Percentiles rank a stretch among this genome's conserved stretches.
Evolutionary conservation across 257 asterid species (phyloP).

Genomic region (Paraleonurus japonicus): DNA sequence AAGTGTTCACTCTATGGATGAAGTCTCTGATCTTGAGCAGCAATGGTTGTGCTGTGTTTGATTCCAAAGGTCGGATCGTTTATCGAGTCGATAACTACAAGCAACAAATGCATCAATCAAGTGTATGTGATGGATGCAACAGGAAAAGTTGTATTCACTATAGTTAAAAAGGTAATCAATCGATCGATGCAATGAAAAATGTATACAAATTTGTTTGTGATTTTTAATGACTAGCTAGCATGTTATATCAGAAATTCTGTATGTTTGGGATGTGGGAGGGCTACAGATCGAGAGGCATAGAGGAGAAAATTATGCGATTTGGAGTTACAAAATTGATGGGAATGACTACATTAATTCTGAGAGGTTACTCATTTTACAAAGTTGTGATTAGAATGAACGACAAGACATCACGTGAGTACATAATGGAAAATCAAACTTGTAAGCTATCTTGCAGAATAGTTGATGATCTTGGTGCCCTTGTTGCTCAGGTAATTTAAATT

Average conservation of each 20-base stretch:
- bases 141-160: constrained; percentile 34
- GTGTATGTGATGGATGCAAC: constrained; percentile 38
- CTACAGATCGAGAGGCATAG: constrained; percentile 13
- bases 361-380: constrained; percentile 30
- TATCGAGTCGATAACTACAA: constrained; percentile 44
- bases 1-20: constrained; percentile 47
- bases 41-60: constrained; percentile 43
- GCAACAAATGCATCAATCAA: constrained; percentile 17
- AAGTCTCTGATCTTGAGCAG: constrained; percentile 40
- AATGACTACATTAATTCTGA: constrained; percentile 13
- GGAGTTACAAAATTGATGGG: constrained; percentile 24
- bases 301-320: constrained; percentile 17
- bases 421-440: constrained; percentile 28
- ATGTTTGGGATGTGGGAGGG: constrained; percentile 39
- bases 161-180: constrained; percentile 26
- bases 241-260: constrained; percentile 26
- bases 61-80: constrained; percentile 32
- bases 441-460: constrained; percentile 36
- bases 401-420: constrained; percentile 15
- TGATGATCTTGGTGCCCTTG: constrained; percentile 35
- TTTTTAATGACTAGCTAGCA: not conserved
- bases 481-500: constrained; percentile 48
- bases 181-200: not conserved
- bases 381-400: constrained; percentile 20
- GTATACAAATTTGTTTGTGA: not conserved